Percentiles rank a stretch among this genome's conserved stretches.
Conservation (phyloP, 192 early-diverging fungal genomes). For the Podila minutissima region DNA sequence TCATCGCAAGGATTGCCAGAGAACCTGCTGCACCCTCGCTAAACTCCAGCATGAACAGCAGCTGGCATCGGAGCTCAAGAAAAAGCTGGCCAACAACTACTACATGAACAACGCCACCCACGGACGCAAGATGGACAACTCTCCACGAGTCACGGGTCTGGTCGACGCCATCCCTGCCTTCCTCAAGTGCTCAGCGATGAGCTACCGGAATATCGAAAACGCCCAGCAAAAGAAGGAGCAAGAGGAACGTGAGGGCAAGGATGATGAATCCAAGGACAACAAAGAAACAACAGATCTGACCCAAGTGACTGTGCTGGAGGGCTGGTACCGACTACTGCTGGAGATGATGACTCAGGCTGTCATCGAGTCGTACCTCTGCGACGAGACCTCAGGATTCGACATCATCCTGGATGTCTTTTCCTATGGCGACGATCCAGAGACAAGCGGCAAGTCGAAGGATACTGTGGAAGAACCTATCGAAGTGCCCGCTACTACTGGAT, state of each 20-base stretch:
- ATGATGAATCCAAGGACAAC: background rate
- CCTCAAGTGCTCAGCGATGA: conserved; percentile 59
- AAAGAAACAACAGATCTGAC: conserved; percentile 14
- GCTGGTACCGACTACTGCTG: conserved; percentile 61
- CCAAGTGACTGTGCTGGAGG: conserved; percentile 55
- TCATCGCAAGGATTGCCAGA: conserved; percentile 49
- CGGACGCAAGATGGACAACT: conserved; percentile 26
- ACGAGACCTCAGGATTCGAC: conserved; percentile 56
- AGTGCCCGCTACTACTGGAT: background rate
- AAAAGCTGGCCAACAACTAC: conserved; percentile 47
- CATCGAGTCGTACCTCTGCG: conserved; percentile 63
- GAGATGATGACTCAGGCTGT: conserved; percentile 65
- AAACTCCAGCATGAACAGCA: conserved; percentile 51
- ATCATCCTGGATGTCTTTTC: conserved; percentile 63
- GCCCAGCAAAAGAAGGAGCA: conserved; percentile 17
- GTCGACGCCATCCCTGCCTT: conserved; percentile 65
- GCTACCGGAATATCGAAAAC: conserved; percentile 48
- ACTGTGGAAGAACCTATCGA: conserved; percentile 29
- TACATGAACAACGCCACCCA: conserved; percentile 26
- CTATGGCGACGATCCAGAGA: conserved; percentile 61
- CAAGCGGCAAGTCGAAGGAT: conserved; percentile 33
- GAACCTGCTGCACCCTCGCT: conserved; percentile 44
- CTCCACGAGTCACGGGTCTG: conserved; percentile 42
- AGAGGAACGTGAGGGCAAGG: conserved; percentile 4
- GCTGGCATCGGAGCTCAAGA: conserved; percentile 34